Conservation (phyloP, 1,284 basidiomycete species). For the Sanghuangporus baumii region DNA sequence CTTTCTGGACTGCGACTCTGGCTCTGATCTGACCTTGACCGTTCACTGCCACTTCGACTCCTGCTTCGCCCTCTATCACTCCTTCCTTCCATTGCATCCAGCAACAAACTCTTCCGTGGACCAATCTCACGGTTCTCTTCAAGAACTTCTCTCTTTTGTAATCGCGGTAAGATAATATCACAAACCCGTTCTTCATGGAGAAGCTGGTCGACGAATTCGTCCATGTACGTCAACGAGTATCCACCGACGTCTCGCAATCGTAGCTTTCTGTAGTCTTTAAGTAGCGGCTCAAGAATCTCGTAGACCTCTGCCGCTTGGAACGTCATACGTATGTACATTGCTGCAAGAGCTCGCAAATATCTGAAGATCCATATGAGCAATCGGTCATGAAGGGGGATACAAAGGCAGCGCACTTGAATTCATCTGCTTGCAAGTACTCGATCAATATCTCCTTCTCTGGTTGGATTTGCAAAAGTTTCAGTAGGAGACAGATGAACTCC, state of each 20-base stretch:
- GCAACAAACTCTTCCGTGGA: constrained; percentile 72
- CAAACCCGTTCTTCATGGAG: constrained; percentile 90
- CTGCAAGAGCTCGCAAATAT: constrained; percentile 90
- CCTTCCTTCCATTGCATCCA: constrained; percentile 77
- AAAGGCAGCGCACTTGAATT: constrained; percentile 84
- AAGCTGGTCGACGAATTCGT: constrained; percentile 87
- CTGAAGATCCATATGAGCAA: constrained; percentile 35
- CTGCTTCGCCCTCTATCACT: constrained; percentile 30
- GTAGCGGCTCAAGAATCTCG: constrained; percentile 87
- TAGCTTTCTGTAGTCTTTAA: constrained; percentile 92
- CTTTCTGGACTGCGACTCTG: constrained; percentile 20
- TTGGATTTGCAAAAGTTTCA: constrained; percentile 95
- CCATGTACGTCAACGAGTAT: constrained; percentile 82
- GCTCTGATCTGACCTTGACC: constrained; percentile 21
- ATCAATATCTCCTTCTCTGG: constrained; percentile 95
- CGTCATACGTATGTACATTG: constrained; percentile 93
- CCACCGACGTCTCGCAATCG: constrained; percentile 78
- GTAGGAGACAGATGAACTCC: constrained; percentile 84
- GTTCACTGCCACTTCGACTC: constrained; percentile 28
- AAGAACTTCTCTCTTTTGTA: constrained; percentile 80
- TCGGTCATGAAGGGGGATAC: not conserved
- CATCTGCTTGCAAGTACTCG: constrained; percentile 91
- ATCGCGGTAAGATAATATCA: constrained; percentile 91
- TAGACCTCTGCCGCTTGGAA: constrained; percentile 89
- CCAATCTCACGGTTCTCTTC: constrained; percentile 91